Base-by-base conservation (phyloP, 129 eudicot species). In the Sambucus nigra region DNA sequence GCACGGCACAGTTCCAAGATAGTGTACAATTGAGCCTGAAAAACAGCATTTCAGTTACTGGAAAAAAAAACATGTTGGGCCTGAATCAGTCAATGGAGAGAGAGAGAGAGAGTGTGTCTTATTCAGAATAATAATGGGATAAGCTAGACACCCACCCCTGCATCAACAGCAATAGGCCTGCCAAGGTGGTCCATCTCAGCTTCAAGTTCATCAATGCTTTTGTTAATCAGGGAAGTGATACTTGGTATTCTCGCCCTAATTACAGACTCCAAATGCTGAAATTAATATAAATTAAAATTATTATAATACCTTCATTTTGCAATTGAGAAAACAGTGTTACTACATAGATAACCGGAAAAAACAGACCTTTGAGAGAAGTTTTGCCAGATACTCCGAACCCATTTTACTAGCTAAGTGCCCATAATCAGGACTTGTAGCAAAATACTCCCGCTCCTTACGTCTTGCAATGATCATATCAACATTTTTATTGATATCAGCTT, bases 341-440 rank as follows among this genome's bases (percentile, higher is more conserved):
- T 40, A 24, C 15, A 61, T 27, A 19, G 2, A 13, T n/a, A 53
- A 40, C 0, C 2, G 53, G 1, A 16, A 21, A n/a, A 21, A 47
- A n/a, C 24, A 8, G 22, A 71, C 82, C 74, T 61, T 71, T 51
- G 82, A 76, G 26, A 76, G 71, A 72, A 71, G 73, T 42, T 76
- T 71, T 25, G 78, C 82, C 19, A 76, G 74, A 76, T 76, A 71
- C 45, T 76, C 74, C 44, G 78, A 76, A 22, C 82, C 82, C 82
- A 76, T 62, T 62, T 61, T 67, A 51, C 60, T 38, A 66, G 82
- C 78, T 64, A 71, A 33, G 47, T 76, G 75, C 44, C 64, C 63
- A 58, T 76, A 76, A 26, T 71, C 75, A 16, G 60, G 51, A 61
- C 65, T 67, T 9, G 63, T 62, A 18, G 78, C 70, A 54, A 76